Evolutionary conservation across 2,329 filamentous ascomycete genomes (phyloP).

Genomic region (Talaromyces marneffei): DNA sequence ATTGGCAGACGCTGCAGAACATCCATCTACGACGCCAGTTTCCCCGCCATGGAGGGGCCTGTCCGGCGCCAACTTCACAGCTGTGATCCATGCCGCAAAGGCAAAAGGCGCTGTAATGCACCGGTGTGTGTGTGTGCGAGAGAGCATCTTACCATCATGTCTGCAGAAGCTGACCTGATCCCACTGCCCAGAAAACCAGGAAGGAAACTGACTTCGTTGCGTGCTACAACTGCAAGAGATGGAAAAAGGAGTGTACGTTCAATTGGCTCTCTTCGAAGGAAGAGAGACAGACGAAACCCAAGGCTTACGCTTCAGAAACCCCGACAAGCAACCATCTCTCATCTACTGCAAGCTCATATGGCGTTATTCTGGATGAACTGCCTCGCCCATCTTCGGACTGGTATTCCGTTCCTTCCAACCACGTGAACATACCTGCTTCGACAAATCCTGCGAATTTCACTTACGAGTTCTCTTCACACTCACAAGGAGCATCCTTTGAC

Average conservation of each 20-base stretch:
- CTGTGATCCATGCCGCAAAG: slow-evolving; percentile 8
- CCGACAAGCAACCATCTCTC: background rate
- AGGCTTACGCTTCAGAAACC: background rate
- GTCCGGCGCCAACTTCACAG: slow-evolving; percentile 6
- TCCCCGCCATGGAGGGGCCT: background rate
- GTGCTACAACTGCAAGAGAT: slow-evolving; percentile 42
- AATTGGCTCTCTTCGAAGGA: slow-evolving; percentile 36
- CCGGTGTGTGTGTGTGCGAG: slow-evolving; percentile 1
- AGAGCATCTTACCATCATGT: background rate
- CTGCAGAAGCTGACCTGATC: background rate
- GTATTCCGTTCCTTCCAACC: slow-evolving; percentile 4
- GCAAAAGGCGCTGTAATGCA: slow-evolving; percentile 7
- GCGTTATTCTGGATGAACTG: background rate
- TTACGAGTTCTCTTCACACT: background rate
- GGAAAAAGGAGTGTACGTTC: slow-evolving; percentile 42
- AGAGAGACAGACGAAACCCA: slow-evolving; percentile 12
- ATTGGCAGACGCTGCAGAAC: background rate
- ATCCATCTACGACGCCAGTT: background rate
- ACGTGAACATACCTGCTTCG: background rate
- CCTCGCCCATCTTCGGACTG: background rate
- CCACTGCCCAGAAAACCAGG: slow-evolving; percentile 15
- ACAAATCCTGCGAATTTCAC: background rate
- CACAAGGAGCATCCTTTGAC: background rate
- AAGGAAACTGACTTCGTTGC: slow-evolving; percentile 16
- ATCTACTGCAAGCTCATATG: background rate